Conservation (phyloP, 192 early-diverging fungal species). For the Umbelopsis isabellina region DNA sequence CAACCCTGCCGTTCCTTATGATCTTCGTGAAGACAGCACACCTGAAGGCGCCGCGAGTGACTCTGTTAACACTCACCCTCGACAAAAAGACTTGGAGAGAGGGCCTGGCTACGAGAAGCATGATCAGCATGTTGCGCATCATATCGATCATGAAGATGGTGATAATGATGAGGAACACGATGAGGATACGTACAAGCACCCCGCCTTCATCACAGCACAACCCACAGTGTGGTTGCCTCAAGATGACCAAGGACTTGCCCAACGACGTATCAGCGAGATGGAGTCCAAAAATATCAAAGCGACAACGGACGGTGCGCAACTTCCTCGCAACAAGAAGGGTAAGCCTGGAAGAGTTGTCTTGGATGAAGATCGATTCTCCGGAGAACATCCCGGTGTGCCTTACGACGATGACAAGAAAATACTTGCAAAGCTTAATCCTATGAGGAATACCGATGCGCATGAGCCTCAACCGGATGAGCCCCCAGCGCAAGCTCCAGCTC, state of each 20-base stretch:
- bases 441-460: not conserved
- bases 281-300: conserved; percentile 33
- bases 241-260: conserved; percentile 47
- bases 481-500: no score
- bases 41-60: not conserved
- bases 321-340: conserved; percentile 25
- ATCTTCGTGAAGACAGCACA: not conserved
- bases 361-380: conserved; percentile 26
- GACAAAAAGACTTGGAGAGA: not conserved
- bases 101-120: not conserved
- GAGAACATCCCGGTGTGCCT: conserved; percentile 27
- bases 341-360: conserved; percentile 29
- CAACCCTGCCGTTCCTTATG: not conserved
- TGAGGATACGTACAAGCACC: conserved; percentile 48
- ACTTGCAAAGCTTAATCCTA: not conserved
- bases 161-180: conserved; percentile 28
- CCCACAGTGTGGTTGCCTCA: conserved; percentile 55
- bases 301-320: conserved; percentile 37
- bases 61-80: not conserved
- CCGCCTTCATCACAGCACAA: conserved; percentile 36
- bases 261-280: conserved; percentile 37
- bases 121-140: not conserved
- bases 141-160: not conserved
- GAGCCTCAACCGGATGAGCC: no score
- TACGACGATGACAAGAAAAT: not conserved